Evolutionary conservation across 306 rosid genomes (phyloP).

Genomic region (Gastrolobium bilobum): DNA sequence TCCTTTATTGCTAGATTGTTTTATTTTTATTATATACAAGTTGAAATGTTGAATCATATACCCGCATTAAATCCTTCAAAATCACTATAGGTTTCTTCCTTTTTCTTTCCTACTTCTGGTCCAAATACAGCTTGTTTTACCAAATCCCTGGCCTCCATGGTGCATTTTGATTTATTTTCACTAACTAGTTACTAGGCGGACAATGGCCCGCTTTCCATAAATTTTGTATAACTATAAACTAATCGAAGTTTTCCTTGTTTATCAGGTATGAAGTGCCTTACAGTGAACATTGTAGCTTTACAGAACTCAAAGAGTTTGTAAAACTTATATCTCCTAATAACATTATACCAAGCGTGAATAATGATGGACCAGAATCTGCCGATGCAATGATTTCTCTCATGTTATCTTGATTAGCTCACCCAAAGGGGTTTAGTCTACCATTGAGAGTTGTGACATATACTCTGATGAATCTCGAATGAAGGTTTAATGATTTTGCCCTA

Average conservation of each 20-base stretch:
- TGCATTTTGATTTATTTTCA: conserved; percentile 14
- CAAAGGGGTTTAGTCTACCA: conserved; percentile 16
- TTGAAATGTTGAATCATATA: conserved; percentile 20
- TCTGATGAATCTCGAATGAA: conserved; percentile 14
- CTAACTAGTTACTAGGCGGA: conserved; percentile 18
- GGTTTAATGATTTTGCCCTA: conserved; percentile 30
- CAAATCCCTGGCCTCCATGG: neutral
- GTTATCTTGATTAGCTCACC: conserved; percentile 57
- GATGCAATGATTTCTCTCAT: conserved; percentile 79
- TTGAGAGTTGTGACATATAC: neutral
- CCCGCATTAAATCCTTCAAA: conserved; percentile 9
- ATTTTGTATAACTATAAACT: conserved; percentile 5
- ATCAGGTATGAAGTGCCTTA: conserved; percentile 94
- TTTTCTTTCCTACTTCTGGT: conserved; percentile 6
- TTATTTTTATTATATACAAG: conserved; percentile 1
- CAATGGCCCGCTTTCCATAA: neutral
- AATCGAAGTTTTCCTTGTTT: conserved; percentile 27
- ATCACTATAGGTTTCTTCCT: neutral
- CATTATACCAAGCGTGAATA: conserved; percentile 91
- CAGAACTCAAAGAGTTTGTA: conserved; percentile 84
- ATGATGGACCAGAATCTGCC: conserved; percentile 83
- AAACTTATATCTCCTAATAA: conserved; percentile 78
- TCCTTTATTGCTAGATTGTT: conserved; percentile 6
- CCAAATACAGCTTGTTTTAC: conserved; percentile 20
- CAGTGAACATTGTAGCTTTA: conserved; percentile 93